Percentiles rank a stretch among this genome's conserved stretches.
Evolutionary conservation across 1,284 basidiomycete genomes (phyloP).

Genomic region (Tetrapyrgos nigripes): DNA sequence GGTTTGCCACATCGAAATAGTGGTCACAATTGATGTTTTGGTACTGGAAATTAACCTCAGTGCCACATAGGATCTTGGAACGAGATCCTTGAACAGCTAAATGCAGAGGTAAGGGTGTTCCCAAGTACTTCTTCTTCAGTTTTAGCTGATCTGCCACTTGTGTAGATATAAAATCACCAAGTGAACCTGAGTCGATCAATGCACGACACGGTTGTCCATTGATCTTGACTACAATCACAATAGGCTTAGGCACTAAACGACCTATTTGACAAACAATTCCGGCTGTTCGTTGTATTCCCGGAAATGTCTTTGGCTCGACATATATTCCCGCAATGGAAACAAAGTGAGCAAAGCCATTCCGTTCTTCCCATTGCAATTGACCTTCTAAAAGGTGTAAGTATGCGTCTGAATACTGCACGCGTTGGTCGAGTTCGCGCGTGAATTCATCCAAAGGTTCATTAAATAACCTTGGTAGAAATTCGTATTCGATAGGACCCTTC

Average conservation of each 20-base stretch:
- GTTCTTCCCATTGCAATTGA: slow-evolving; percentile 11
- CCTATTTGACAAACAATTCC: slow-evolving; percentile 26
- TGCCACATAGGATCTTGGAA: slow-evolving; percentile 17
- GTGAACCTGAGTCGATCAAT: slow-evolving; percentile 42
- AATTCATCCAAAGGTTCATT: not conserved
- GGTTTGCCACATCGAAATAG: slow-evolving; percentile 34
- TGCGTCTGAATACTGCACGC: not conserved
- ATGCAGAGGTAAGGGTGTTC: slow-evolving; percentile 31
- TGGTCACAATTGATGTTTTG: slow-evolving; percentile 13
- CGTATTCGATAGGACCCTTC: not conserved
- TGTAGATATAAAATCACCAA: slow-evolving; percentile 47
- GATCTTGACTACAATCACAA: slow-evolving; percentile 36
- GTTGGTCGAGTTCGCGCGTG: not conserved
- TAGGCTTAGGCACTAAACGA: slow-evolving; percentile 31
- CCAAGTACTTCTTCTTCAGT: slow-evolving; percentile 21
- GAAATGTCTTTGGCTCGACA: slow-evolving; percentile 10
- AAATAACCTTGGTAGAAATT: slow-evolving; percentile 3
- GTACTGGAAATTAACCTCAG: slow-evolving; percentile 20
- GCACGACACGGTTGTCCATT: slow-evolving; percentile 38
- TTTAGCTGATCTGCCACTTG: slow-evolving; percentile 35
- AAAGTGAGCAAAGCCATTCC: slow-evolving; percentile 2
- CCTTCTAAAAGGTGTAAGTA: slow-evolving; percentile 2
- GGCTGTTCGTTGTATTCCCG: slow-evolving; percentile 22
- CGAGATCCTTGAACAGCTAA: slow-evolving; percentile 37
- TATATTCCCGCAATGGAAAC: not conserved